Evolutionary conservation across 441 rosid species (phyloP).

Genomic region (Francoa sonchifolia): DNA sequence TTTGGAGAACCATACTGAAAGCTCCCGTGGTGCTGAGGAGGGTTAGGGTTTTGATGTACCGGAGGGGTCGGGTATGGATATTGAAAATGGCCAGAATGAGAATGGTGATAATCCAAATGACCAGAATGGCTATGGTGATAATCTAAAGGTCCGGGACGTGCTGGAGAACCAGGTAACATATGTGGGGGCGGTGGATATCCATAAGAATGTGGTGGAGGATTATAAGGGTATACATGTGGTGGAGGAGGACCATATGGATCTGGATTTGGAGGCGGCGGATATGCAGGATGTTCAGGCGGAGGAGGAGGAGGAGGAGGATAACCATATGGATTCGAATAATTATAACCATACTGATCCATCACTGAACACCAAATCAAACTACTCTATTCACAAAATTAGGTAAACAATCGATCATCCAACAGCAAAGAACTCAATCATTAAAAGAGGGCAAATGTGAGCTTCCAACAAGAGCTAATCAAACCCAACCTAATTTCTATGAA

Average conservation of each 20-base stretch:
- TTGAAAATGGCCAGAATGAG: conserved; percentile 13
- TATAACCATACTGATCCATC: conserved; percentile 37
- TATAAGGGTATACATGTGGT: conserved; percentile 24
- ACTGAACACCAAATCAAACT: background rate
- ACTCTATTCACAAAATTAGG: too few species aligned
- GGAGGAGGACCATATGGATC: conserved; percentile 28
- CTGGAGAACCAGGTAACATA: conserved; percentile 3
- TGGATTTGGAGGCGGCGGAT: conserved; percentile 33
- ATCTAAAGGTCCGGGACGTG: conserved; percentile 10
- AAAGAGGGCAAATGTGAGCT: too few species aligned
- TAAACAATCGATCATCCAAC: too few species aligned
- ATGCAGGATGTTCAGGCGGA: conserved; percentile 18
- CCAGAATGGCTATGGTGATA: conserved; percentile 18
- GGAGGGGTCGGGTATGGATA: conserved; percentile 20
- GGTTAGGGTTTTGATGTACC: conserved; percentile 19
- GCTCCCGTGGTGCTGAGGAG: conserved; percentile 30
- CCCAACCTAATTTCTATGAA: too few species aligned
- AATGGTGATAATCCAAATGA: conserved; percentile 25
- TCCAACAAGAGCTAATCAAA: too few species aligned
- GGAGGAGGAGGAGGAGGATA: conserved; percentile 24
- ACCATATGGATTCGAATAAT: conserved; percentile 26
- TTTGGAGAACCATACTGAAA: conserved; percentile 30
- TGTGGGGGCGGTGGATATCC: conserved; percentile 30
- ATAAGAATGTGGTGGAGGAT: conserved; percentile 21
- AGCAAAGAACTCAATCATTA: too few species aligned